Evolutionary conservation across 768 basidiomycete genomes (phyloP), one percentile per base, ranked within the genome.

Genomic region (Steccherinum ochraceum): DNA sequence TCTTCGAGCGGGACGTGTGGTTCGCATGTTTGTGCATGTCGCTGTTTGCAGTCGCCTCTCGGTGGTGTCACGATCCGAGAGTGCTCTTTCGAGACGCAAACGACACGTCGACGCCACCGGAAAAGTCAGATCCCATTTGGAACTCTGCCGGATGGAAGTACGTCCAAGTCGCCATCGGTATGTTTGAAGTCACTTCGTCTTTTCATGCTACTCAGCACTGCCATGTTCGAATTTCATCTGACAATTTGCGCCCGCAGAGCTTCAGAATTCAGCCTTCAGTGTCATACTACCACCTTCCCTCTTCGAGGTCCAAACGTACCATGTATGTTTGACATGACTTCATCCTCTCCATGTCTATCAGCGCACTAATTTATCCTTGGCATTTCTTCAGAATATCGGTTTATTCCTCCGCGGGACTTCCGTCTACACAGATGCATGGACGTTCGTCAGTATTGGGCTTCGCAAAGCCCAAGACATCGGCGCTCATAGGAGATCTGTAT

Each of bases 401-500:
- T 4, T 24, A 11, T 57, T 55, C 26, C 35, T 59, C 12, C 47
- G 45, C 18, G 30, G 49, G 24, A 39, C 48, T 20, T 30, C 49
- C 21, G 39, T 47, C 0, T 47, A 50, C 2, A 53, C 51, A 12
- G 46, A 30, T 30, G 26, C 46, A 16, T 61, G 57, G 59, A 46
- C 46, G 2, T 16, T 57, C 1, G 40, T 74, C 51, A 80, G 72
- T 53, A 71, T 71, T 49, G 89, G 71, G 20, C 67, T 75, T 43
- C 80, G 74, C 44, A 23, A 64, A 53, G 47, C 61, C n/a, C 52
- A 86, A 64, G 89, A 92, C 56, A 73, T 88, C 3, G 90, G 90
- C 21, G 83, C 83, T 4, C 90, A 93, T 59, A 74, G 83, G 45
- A 81, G 72, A 60, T 80, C 74, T 56, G 72, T 76, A 1, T 86